phyloP scores from a whole-genome alignment of 148 eudicot species.

The Tetragonia tetragonoides region DNA sequence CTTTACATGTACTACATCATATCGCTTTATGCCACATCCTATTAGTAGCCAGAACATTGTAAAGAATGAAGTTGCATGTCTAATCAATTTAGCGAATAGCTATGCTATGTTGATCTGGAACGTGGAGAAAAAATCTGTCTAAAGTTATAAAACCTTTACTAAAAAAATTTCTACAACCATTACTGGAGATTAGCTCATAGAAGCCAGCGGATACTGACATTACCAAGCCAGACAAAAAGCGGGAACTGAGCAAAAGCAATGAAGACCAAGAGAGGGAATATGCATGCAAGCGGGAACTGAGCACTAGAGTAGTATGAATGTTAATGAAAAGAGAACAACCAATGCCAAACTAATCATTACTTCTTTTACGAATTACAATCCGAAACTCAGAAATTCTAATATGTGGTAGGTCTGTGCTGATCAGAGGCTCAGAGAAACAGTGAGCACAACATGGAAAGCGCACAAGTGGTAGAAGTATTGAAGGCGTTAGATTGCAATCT shows the following conservation, averaged over 20 bases:
- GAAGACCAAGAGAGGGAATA: slow-evolving; percentile 55
- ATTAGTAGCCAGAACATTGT: not conserved
- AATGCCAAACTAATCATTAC: too few relatives aligned
- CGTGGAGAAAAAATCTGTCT: not conserved
- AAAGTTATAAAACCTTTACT: slow-evolving; percentile 1
- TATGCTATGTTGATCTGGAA: not conserved
- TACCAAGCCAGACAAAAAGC: slow-evolving; percentile 59
- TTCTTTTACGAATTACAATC: too few relatives aligned
- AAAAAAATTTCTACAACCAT: not conserved
- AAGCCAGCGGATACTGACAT: slow-evolving; percentile 50
- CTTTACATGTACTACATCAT: not conserved
- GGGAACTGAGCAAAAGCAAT: slow-evolving; percentile 65
- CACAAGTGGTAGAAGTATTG: slow-evolving; percentile 29
- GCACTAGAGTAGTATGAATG: too few relatives aligned
- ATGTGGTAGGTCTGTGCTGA: not conserved
- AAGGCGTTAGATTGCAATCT: slow-evolving; percentile 44
- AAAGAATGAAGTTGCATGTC: slow-evolving; percentile 1
- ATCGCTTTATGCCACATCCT: not conserved
- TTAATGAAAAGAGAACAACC: too few relatives aligned
- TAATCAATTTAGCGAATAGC: not conserved
- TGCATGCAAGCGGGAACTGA: too few relatives aligned
- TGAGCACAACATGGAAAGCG: slow-evolving; percentile 13
- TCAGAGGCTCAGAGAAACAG: not conserved
- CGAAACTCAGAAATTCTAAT: too few relatives aligned
- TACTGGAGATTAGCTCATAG: slow-evolving; percentile 24